Percentiles rank a stretch among this genome's conserved stretches.
Conservation (phyloP, 495 filamentous ascomycete genomes). For the Xylaria scruposa region DNA sequence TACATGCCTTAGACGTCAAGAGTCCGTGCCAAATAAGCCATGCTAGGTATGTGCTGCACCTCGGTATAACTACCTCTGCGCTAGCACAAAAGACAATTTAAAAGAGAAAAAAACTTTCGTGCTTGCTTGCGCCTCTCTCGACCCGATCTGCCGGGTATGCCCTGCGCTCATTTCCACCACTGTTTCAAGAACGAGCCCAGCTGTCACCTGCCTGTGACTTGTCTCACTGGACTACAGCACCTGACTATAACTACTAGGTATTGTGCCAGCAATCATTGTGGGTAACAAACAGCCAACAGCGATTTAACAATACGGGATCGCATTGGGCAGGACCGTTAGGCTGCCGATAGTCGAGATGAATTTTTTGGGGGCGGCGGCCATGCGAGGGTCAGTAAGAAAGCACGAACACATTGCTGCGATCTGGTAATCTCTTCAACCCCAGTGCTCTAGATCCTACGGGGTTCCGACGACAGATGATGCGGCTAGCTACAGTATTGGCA, state of each 20-base stretch:
- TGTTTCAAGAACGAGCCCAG: conserved; percentile 18
- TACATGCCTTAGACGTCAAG: background rate
- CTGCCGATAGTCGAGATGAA: background rate
- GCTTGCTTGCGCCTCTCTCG: conserved; percentile 16
- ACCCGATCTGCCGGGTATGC: conserved; percentile 23
- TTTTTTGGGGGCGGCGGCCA: background rate
- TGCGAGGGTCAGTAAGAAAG: conserved; percentile 18
- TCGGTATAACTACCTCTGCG: background rate
- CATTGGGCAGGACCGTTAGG: background rate
- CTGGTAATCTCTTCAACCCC: conserved; percentile 8
- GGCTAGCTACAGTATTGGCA: background rate
- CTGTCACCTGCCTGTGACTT: background rate
- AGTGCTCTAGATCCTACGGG: conserved; percentile 13
- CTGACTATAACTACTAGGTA: background rate
- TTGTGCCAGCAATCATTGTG: background rate
- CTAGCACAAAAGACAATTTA: background rate
- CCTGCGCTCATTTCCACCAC: conserved; percentile 20
- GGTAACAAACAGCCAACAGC: conserved; percentile 2
- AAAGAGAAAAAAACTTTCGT: background rate
- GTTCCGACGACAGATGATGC: background rate
- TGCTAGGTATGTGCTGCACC: background rate
- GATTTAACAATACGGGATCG: background rate
- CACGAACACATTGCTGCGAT: conserved; percentile 11
- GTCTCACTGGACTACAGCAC: background rate
- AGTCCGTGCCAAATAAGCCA: background rate